Conservation (phyloP, 805 yeast species). For the Candida tibetensis region DNA sequence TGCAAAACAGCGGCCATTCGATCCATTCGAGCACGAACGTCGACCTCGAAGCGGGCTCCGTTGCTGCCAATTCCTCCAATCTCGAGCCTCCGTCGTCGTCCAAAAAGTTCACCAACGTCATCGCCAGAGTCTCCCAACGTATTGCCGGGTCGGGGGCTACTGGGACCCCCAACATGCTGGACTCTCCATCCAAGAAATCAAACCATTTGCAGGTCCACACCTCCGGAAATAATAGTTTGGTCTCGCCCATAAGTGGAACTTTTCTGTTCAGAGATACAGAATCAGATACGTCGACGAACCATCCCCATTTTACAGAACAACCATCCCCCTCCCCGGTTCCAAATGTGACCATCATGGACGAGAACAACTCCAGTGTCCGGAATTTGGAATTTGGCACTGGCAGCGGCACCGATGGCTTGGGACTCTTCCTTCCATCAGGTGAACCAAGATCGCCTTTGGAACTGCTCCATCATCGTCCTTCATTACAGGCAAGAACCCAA, state of each 20-base stretch:
- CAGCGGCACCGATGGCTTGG: slow-evolving; percentile 1
- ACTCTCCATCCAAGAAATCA: slow-evolving; percentile 1
- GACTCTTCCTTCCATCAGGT: neutral
- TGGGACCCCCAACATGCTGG: neutral
- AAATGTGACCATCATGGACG: slow-evolving; percentile 12
- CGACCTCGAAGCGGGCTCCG: slow-evolving; percentile 19
- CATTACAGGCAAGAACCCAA: neutral
- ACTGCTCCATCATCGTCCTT: neutral
- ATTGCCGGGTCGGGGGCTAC: slow-evolving; percentile 32
- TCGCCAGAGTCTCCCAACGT: slow-evolving; percentile 32
- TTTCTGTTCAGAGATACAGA: slow-evolving; percentile 6
- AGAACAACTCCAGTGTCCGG: slow-evolving; percentile 3
- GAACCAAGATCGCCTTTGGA: slow-evolving; percentile 6
- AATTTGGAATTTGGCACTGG: neutral
- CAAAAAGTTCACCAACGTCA: slow-evolving; percentile 21
- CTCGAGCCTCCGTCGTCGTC: slow-evolving; percentile 15
- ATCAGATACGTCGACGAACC: neutral
- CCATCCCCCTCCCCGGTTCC: slow-evolving; percentile 20
- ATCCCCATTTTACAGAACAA: neutral
- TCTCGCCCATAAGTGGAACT: slow-evolving; percentile 7
- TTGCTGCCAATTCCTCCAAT: slow-evolving; percentile 9
- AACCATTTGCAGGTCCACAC: neutral
- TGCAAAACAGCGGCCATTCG: neutral
- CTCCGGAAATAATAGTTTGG: slow-evolving; percentile 1
- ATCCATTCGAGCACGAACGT: neutral